A percentile compares a stretch with the other conserved stretches of the same genome.
Evolutionary conservation across 139 green algal species (phyloP).

Genomic region (Spirogloea muscicola): DNA sequence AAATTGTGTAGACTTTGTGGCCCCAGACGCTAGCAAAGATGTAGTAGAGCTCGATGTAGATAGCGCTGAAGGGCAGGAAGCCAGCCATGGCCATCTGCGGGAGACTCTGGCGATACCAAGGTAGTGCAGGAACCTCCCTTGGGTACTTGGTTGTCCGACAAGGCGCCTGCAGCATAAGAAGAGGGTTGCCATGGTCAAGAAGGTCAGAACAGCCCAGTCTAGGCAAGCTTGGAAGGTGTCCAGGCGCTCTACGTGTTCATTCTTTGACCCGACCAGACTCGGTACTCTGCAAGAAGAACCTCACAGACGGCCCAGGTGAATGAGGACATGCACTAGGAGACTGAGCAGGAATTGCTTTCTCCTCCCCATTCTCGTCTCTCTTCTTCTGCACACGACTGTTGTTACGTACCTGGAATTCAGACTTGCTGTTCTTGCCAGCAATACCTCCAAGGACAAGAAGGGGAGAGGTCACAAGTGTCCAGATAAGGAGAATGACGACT

Average conservation of each 20-base stretch:
- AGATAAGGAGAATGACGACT: slow-evolving; percentile 78
- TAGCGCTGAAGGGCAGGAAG: slow-evolving; percentile 71
- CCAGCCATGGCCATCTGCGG: slow-evolving; percentile 63
- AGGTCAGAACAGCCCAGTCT: too few relatives aligned
- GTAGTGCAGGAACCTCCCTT: slow-evolving; percentile 57
- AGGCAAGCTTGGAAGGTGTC: too few relatives aligned
- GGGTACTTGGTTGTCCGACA: slow-evolving; percentile 62
- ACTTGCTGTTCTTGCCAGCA: slow-evolving; percentile 51
- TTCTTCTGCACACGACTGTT: too few relatives aligned
- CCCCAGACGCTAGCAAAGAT: slow-evolving; percentile 71
- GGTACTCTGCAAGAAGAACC: too few relatives aligned
- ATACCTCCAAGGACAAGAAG: slow-evolving; percentile 55
- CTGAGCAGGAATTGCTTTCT: too few relatives aligned
- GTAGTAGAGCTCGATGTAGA: slow-evolving; percentile 76
- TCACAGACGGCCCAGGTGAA: too few relatives aligned
- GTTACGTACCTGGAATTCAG: slow-evolving; percentile 50
- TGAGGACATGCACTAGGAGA: too few relatives aligned
- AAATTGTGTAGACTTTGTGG: slow-evolving; percentile 73
- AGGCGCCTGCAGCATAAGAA: too few relatives aligned
- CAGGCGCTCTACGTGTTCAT: too few relatives aligned
- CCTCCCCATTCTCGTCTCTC: too few relatives aligned
- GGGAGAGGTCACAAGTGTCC: slow-evolving; percentile 65
- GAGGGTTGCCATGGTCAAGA: too few relatives aligned
- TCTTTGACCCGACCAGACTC: too few relatives aligned
- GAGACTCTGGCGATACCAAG: slow-evolving; percentile 57